Evolutionary conservation across 2,329 filamentous ascomycete species (phyloP), one percentile per base, ranked within the genome.

Genomic region (Aspergillus sp.): DNA sequence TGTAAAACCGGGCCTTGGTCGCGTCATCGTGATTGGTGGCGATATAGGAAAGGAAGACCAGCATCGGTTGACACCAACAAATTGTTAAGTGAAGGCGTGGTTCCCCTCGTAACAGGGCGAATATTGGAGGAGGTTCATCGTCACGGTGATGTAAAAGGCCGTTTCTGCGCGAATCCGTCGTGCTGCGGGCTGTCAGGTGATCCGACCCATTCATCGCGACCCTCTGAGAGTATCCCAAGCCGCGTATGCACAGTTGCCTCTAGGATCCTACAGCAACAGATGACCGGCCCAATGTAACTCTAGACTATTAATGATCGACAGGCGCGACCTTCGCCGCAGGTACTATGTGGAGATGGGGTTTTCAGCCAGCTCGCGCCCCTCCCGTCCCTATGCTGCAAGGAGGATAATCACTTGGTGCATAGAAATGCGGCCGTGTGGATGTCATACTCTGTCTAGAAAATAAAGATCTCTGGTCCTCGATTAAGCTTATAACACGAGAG

Each of bases 141-240:
- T 50, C 47, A 50, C 47, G 6, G 47, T 50, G 47, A 50, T 50
- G 47, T 50, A 30, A 32, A 50, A n/a, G 47, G 47, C 47, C 19
- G 41, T 21, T 45, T 36, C 10, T 45, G 41, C 41, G 19, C 41
- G 15, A 45, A 45, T 45, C 41, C 3, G 19, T 6, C 17, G 41
- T 17, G 19, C 5, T 23, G 10, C 9, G 19, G 41, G 19, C 15
- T 30, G 15, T 50, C 47, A 50, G 47, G 47, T 50, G 47, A 50
- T 28, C 47, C 15, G 21, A n/a, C 23, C 21, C 45, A 28, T 25
- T 17, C 23, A 19, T 30, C 4, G 9, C 3, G 8, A 25, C 15
- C 15, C 25, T n/a, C 32, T 36, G 32, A 36, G 32, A 36, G 12
- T 36, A 36, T 17, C 12, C 28, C 25, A 30, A 17, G 47, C 25